Base-by-base conservation (phyloP, 257 asterid genomes). In the Perilla frutescens region DNA sequence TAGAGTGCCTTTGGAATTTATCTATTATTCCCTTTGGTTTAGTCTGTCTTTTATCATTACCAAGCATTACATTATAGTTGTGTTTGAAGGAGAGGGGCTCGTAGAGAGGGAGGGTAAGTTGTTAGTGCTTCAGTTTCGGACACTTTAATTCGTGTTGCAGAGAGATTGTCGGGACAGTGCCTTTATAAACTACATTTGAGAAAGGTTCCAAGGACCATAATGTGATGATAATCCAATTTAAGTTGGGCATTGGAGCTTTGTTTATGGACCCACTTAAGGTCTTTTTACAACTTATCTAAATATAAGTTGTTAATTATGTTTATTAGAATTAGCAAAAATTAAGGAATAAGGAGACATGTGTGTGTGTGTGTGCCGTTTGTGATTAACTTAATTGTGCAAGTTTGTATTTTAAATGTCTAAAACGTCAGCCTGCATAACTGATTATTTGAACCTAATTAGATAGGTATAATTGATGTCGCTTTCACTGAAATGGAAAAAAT, bases 291-390 rank as follows among this genome's bases (percentile, higher is more conserved):
- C 26, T 12, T 8, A 39, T 8, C 36, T 43, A 43, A 11, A 60
- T n/a, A 13, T 37, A 12, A 9, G 39, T 41, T 43, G 37, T 20
- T 26, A 43, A 26, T 63, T 20, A 43, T 20, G 69, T 41, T 62
- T 39, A 14, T 7, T 15, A 40, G 50, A 43, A 40, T 62, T 39
- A 62, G 37, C 49, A 14, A 29, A 39, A 62, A 61, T 3, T 13
- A 61, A n/a, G 26, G 26, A 20, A 20, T 20, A 20, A 20, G 26
- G 15, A 32, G 47, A 29, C 39, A n/a, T 61, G 32, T 39, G 26
- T 37, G 11, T 62, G 55, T 50, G 48, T n/a, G 73, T 50, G 20
- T 68, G 9, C 41, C 9, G n/a, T 53, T 37, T 37, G 62, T 37
- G 63, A 3, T 50, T 14, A 1, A 9, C 14, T 36, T 9, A 13